phyloP scores from a whole-genome alignment of 1,284 basidiomycete species.

The Cryptococcus sp. region DNA sequence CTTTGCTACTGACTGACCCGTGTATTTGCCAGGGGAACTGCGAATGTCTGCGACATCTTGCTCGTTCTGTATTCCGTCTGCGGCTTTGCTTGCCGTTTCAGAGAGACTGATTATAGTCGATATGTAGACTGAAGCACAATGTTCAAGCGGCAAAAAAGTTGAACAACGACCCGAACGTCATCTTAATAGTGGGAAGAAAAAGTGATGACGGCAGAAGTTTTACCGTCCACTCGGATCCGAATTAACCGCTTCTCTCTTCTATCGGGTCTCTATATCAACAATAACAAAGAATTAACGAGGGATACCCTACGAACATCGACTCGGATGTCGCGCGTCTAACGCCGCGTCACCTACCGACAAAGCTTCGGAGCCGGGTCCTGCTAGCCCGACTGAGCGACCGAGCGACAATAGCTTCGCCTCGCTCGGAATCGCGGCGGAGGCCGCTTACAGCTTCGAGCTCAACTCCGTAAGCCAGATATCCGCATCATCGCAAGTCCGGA shows the following conservation, averaged over 20 bases:
- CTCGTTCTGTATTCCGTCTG: too few species aligned
- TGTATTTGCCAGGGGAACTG: slow-evolving; percentile 50
- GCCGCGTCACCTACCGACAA: too few species aligned
- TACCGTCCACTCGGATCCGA: too few species aligned
- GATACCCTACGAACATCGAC: too few species aligned
- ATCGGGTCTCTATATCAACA: background rate
- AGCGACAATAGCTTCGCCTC: background rate
- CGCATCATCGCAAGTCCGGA: background rate
- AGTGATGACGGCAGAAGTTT: slow-evolving; percentile 12
- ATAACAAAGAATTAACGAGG: background rate
- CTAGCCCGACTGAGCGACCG: background rate
- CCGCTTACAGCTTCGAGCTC: too few species aligned
- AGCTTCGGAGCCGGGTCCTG: background rate
- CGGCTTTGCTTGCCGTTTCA: background rate
- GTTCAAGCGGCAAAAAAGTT: too few species aligned
- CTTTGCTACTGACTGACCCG: slow-evolving; percentile 29
- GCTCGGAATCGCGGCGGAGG: too few species aligned
- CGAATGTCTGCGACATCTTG: slow-evolving; percentile 40
- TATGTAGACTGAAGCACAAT: too few species aligned
- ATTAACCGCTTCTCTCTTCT: background rate
- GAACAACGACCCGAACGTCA: background rate
- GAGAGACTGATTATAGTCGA: background rate
- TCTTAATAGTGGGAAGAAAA: background rate
- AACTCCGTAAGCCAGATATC: too few species aligned
- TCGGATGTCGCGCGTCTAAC: too few species aligned